Base-by-base conservation (phyloP, 768 basidiomycete species). In the Leccinum fibrillosum region DNA sequence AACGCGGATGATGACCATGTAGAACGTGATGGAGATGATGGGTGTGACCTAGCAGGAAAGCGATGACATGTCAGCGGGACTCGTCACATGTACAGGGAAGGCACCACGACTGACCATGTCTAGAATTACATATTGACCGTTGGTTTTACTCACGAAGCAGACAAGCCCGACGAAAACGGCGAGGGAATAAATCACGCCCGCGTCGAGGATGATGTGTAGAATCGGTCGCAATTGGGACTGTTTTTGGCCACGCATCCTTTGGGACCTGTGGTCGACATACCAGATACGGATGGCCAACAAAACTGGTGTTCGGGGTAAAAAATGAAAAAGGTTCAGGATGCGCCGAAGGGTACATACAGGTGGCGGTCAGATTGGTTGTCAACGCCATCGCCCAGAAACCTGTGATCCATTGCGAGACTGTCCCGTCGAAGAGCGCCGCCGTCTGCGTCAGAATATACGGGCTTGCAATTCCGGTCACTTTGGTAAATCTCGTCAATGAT, bases 401-500 rank as follows among this genome's bases (percentile, higher is more conserved):
- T 10, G 17, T 44, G 17, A 56, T 56, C 55, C 55, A 55, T 19
- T 13, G 15, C 17, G 39, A 55, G 39, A 32, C 30, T 30, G 19
- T 23, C 11, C 55, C 55, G 7, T 10, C n/a, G 17, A 55, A 56
- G 39, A 56, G n/a, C 17, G 13, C 28, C 28, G 13, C 17, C 11
- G 30, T 32, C 6, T 23, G 37, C 6, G 63, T 62, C 19, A 60
- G 57, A 9, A 58, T 56, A 13, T 69, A 57, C 51, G 59, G 23
- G 50, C 61, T 35, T 55, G 39, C 32, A 28, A 63, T 26, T 34
- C 68, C 56, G 52, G 67, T 68, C 26, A 39, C 62, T 60, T 52
- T 7, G 8, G 37, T 35, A 26, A 25, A 15, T 13, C 9, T 47
- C 10, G 8, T 23, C 35, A 53, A 26, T 50, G 3, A 13, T n/a